Base-by-base conservation (phyloP, 768 basidiomycete species). In the Termitomyces sp. region DNA sequence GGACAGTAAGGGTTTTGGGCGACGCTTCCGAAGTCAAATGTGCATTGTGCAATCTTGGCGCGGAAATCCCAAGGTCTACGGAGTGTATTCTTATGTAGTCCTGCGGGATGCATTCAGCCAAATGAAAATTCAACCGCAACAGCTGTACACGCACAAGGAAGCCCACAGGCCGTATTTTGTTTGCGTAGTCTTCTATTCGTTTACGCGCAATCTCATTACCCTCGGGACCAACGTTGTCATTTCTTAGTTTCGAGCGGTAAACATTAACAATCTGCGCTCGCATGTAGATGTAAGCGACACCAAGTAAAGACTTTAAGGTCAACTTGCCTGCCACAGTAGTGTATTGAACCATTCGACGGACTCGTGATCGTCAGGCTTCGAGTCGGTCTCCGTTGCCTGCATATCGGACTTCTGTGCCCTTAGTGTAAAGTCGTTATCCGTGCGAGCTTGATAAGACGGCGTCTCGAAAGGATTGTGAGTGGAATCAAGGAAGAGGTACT, bases 401-500 rank as follows among this genome's bases (percentile, higher is more conserved):
- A 67, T 59, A 3, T 65, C 64, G 6, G 62, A 50, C 45, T 72
- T 73, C 39, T 70, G 72, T 52, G 77, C 76, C 48, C 75, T 75
- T 27, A 74, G 67, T 33, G 77, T 71, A 37, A 73, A 69, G 62
- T 84, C 78, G 26, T 73, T 76, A 62, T 83, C 82, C 48, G 81
- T 73, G 57, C 79, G 78, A 3, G 86, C 83, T 64, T 84, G 86
- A 70, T 86, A 88, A 34, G 81, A 76, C 1, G 82, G 76, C 0
- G 79, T 76, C 60, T 82, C 82, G 65, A 81, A 79, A 0, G 81
- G 79, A 62, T 81, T 73, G 58, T 82, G 76, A 27, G 84, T 79
- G 6, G 91, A 85, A 65, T 97, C 93, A 61, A 99, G 87, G 68
- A 99, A 97, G 56, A 98, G 86, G 75, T 97, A 98, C 68, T 92